phyloP scores from a whole-genome alignment of 2,329 filamentous ascomycete genomes.

The Cordyceps farinosa region DNA sequence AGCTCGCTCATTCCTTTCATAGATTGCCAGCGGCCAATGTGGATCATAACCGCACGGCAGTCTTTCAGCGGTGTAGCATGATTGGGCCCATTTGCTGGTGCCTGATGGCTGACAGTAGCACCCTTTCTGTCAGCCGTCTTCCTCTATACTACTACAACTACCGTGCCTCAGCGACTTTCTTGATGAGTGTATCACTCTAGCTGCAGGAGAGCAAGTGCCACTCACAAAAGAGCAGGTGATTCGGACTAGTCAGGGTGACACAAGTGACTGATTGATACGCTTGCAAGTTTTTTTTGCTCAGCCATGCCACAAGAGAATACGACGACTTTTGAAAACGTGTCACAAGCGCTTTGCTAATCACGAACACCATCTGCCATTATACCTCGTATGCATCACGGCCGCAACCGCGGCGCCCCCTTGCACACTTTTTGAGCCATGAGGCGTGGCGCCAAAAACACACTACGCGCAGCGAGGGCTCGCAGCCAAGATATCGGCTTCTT shows the following conservation, averaged over 20 bases:
- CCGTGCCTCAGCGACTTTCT: not conserved
- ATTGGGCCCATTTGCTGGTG: not conserved
- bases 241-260: not conserved
- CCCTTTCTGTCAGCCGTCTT: not conserved
- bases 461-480: not conserved
- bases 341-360: not conserved
- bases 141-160: too few species aligned
- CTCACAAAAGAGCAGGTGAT: not conserved
- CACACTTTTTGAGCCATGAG: not conserved
- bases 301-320: not conserved
- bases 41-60: not conserved
- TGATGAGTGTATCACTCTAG: not conserved
- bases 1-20: too few species aligned
- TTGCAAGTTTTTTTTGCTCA: not conserved
- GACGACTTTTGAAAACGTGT: not conserved
- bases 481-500: not conserved
- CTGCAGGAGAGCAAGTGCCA: not conserved
- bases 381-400: not conserved
- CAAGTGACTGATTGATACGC: not conserved
- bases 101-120: not conserved
- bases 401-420: not conserved
- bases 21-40: not conserved
- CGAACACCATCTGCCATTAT: not conserved
- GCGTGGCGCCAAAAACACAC: too few species aligned
- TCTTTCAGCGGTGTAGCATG: not conserved